A percentile compares a stretch with the other conserved stretches of the same genome.
These are phyloP conservation scores for Tulasnella sp. DNA, from an alignment of 768 basidiomycete species.

Conservation along the genomic window DNA sequence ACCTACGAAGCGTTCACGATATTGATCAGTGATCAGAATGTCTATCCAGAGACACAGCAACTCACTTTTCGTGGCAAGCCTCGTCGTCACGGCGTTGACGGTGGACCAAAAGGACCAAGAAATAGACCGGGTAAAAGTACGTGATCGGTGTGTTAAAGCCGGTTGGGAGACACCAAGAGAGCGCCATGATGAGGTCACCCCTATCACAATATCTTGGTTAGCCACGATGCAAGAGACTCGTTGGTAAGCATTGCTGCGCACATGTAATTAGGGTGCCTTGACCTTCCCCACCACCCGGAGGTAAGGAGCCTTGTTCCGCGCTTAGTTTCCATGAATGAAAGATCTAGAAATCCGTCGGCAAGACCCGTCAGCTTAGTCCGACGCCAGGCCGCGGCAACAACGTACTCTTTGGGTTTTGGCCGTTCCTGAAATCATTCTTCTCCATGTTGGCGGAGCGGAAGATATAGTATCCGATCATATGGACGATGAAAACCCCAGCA, in stretches of 20 bases:
- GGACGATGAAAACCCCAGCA: conserved; percentile 51
- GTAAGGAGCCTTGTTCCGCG: conserved; percentile 85
- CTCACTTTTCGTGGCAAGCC: conserved; percentile 79
- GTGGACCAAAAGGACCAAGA: conserved; percentile 81
- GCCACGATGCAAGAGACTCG: not conserved
- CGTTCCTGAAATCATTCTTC: conserved; percentile 93
- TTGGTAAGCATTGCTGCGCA: conserved; percentile 31
- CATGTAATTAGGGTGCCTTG: conserved; percentile 90
- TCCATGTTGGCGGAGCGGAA: conserved; percentile 84
- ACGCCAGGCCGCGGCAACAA: not conserved
- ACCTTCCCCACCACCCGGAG: conserved; percentile 96
- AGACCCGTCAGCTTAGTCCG: not conserved
- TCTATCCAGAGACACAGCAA: conserved; percentile 8
- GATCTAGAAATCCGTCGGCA: conserved; percentile 40
- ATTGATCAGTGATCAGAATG: not conserved
- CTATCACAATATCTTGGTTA: conserved; percentile 34
- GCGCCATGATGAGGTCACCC: conserved; percentile 79
- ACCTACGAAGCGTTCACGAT: conserved; percentile 39
- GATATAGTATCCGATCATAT: conserved; percentile 77
- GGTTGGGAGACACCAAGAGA: conserved; percentile 90
- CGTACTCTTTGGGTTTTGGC: conserved; percentile 87
- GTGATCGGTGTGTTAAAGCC: conserved; percentile 89
- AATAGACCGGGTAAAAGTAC: conserved; percentile 90
- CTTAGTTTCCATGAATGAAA: conserved; percentile 70
- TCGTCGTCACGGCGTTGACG: conserved; percentile 88